These are phyloP conservation scores for Rhodocollybia butyracea DNA, from an alignment of 768 basidiomycete genomes.

Conservation along the genomic window DNA sequence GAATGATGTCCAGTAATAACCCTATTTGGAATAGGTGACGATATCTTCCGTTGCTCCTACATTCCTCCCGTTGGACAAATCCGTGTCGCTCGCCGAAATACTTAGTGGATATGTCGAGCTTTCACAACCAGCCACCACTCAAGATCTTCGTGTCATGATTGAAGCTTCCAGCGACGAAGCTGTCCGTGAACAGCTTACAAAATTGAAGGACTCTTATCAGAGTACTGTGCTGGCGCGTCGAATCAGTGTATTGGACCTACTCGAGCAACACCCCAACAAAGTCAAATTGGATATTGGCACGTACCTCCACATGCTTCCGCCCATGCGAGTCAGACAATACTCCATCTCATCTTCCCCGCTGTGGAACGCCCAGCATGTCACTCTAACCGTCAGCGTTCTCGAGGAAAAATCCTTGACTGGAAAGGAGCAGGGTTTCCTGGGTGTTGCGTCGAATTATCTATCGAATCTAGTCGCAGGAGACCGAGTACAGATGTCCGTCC, in stretches of 20 bases:
- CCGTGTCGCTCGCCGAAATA: conserved; percentile 33
- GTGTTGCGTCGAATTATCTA: conserved; percentile 45
- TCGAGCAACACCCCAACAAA: conserved; percentile 31
- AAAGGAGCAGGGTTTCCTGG: conserved; percentile 31
- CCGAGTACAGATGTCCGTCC: conserved; percentile 39
- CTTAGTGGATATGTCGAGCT: conserved; percentile 46
- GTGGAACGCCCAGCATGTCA: conserved; percentile 36
- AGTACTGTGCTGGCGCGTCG: conserved; percentile 31
- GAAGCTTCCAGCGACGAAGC: conserved; percentile 20
- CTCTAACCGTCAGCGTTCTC: conserved; percentile 44
- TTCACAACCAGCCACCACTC: conserved; percentile 42
- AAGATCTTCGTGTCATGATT: conserved; percentile 33
- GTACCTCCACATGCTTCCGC: conserved; percentile 39
- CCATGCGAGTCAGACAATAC: conserved; percentile 49
- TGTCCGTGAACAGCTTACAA: conserved; percentile 25
- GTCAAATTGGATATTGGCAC: conserved; percentile 33
- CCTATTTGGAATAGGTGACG: conserved; percentile 23
- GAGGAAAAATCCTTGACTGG: conserved; percentile 34
- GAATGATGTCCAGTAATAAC: neutral
- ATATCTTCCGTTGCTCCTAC: conserved; percentile 35
- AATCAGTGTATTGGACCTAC: conserved; percentile 38
- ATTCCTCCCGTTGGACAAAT: conserved; percentile 35
- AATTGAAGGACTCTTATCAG: conserved; percentile 27
- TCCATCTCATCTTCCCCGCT: conserved; percentile 49
- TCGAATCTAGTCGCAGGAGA: conserved; percentile 36